Evolutionary conservation across 2,329 filamentous ascomycete genomes (phyloP).

Genomic region (Fusarium phyllophilum): DNA sequence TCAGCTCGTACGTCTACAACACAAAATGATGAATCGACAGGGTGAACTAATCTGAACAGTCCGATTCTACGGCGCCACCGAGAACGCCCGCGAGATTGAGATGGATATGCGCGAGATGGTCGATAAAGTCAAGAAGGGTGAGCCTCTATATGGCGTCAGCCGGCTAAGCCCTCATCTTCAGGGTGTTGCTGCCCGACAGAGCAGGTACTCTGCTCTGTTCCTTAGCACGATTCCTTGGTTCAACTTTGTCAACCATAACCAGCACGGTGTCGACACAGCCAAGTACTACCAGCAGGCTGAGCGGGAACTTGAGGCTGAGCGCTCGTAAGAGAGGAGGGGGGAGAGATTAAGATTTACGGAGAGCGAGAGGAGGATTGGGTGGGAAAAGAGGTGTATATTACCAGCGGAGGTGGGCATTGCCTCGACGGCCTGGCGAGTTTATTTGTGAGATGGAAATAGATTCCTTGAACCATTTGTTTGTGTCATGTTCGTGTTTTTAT

Average conservation of each 20-base stretch:
- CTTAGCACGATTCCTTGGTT: constrained; percentile 92
- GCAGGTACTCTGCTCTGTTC: constrained; percentile 87
- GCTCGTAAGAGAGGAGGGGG: constrained; percentile 14
- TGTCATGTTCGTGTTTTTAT: neutral
- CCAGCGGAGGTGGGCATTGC: constrained; percentile 29
- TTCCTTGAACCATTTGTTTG: constrained; percentile 23
- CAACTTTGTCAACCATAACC: constrained; percentile 96
- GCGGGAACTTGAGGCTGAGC: constrained; percentile 86
- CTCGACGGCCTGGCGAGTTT: constrained; percentile 36
- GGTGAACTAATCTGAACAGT: constrained; percentile 60
- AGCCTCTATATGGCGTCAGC: constrained; percentile 88
- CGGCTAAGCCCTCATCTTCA: constrained; percentile 87
- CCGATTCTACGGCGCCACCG: constrained; percentile 93
- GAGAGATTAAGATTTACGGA: neutral
- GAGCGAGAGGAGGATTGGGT: neutral
- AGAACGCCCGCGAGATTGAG: constrained; percentile 91
- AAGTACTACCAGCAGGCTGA: constrained; percentile 99
- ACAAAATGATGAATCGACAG: neutral
- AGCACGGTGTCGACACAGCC: constrained; percentile 96
- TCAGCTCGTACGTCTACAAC: constrained; percentile 74
- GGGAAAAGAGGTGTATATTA: constrained; percentile 43
- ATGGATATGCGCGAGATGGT: constrained; percentile 99
- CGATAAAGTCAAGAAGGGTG: constrained; percentile 89
- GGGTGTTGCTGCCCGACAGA: constrained; percentile 91
- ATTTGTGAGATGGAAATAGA: constrained; percentile 40